Conservation (phyloP, 2,329 filamentous ascomycete genomes). For the Trichophyton benhamiae region DNA sequence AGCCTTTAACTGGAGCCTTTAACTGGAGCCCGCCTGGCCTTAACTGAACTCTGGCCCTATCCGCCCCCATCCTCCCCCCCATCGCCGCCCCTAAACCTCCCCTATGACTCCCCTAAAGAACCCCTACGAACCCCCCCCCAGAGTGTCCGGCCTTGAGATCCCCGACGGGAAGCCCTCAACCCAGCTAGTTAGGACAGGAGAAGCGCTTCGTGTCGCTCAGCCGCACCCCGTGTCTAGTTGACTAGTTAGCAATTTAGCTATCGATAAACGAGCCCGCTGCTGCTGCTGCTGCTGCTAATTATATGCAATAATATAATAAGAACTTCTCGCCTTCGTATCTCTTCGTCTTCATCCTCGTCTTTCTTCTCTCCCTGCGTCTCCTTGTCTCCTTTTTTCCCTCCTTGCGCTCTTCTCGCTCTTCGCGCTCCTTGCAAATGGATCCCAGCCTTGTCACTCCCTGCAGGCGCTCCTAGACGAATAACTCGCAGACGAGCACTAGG, state of each 20-base stretch:
- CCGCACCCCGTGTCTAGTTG: background rate
- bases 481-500: background rate
- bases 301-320: background rate
- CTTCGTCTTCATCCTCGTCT: background rate
- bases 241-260: background rate
- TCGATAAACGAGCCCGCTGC: background rate
- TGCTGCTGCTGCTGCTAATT: background rate
- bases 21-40: background rate
- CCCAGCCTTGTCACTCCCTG: background rate
- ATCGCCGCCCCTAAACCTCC: background rate
- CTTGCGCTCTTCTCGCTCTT: background rate
- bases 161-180: no score
- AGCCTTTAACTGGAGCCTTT: background rate
- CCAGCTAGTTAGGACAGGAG: no score
- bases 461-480: background rate
- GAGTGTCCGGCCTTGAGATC: no score
- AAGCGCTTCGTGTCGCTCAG: background rate
- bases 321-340: background rate
- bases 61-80: background rate
- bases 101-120: no score
- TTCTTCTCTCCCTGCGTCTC: background rate
- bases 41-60: background rate
- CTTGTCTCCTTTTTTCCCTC: background rate
- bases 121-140: no score
- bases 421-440: background rate